Base-by-base conservation (phyloP, 495 filamentous ascomycete species). In the Lasiosphaeria ovina region DNA sequence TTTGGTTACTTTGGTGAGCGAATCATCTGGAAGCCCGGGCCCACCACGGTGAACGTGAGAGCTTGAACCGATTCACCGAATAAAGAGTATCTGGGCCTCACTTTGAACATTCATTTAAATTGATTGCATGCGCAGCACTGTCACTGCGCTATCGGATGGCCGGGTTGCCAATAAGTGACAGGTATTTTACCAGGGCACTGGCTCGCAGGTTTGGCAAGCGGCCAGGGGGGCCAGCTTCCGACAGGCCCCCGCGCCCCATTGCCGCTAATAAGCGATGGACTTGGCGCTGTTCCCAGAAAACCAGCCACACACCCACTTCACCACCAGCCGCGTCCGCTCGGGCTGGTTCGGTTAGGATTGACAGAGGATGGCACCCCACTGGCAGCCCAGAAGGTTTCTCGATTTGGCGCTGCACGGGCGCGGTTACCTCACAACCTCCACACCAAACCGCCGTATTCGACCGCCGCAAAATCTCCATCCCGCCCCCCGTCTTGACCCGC, bases 151-250 rank as follows among this genome's bases (percentile, higher is more conserved):
- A 57, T 61, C 58, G 59, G 63, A 59, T 59, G 24, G 52, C 40
- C 42, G 63, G 60, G 55, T 60, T 57, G 57, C 56, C 63, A 62
- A 54, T 65, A 34, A 51, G 51, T 45, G 51, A 32, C 47, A 42
- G 11, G 34, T 33, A 55, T 57, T 61, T 55, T 59, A 54, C 64
- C 57, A 42, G 55, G 31, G 44, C 44, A 33, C 51, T 54, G 59
- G 54, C 14, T 17, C 50, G 47, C 9, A 1, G 1, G 9, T 50
- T 17, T n/a, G 7, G 9, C 24, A 1, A n/a, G 9, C 1, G n/a
- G 9, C 59, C 31, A 24, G 24, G 24, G 24, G 24, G 24, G 24
- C 36, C 11, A 35, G 24, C 44, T 24, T 7, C 33, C 44, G n/a
- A n/a, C n/a, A n/a, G n/a, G 12, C 45, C 54, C 12, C 40, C n/a